phyloP scores from a whole-genome alignment of 306 rosid genomes.

The Senna siamea region DNA sequence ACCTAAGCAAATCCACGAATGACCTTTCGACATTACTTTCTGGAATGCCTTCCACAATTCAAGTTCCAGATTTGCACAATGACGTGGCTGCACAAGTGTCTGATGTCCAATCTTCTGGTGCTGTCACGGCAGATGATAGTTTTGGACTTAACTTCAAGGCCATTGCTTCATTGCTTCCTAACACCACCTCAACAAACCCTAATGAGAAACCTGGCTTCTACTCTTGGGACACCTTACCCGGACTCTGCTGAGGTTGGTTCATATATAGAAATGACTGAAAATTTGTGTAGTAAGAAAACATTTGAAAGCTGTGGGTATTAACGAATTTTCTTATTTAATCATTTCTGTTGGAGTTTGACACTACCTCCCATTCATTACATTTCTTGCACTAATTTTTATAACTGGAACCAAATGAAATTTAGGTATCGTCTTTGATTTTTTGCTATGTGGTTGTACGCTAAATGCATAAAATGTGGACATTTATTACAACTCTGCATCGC shows the following conservation, averaged over 20 bases:
- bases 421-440: no score
- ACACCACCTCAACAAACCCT: conserved; percentile 49
- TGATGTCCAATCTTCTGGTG: conserved; percentile 54
- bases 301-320: conserved; percentile 16
- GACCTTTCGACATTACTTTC: conserved; percentile 64
- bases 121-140: conserved; percentile 42
- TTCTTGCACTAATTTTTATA: no score
- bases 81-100: conserved; percentile 37
- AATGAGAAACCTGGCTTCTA: conserved; percentile 47
- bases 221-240: conserved; percentile 78
- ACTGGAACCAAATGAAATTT: no score
- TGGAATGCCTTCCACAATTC: conserved; percentile 53
- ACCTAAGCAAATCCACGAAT: conserved; percentile 34
- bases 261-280: background rate
- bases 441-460: no score
- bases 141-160: conserved; percentile 65
- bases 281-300: conserved; percentile 15
- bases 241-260: conserved; percentile 54
- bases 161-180: conserved; percentile 66
- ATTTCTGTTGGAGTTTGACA: conserved; percentile 1
- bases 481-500: no score
- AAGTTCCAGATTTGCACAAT: conserved; percentile 57
- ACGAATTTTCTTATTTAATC: conserved; percentile 11
- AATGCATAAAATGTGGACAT: no score
- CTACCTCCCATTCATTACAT: background rate